Evolutionary conservation across 305 asterid species (phyloP).

Genomic region (Plantago coronopus): DNA sequence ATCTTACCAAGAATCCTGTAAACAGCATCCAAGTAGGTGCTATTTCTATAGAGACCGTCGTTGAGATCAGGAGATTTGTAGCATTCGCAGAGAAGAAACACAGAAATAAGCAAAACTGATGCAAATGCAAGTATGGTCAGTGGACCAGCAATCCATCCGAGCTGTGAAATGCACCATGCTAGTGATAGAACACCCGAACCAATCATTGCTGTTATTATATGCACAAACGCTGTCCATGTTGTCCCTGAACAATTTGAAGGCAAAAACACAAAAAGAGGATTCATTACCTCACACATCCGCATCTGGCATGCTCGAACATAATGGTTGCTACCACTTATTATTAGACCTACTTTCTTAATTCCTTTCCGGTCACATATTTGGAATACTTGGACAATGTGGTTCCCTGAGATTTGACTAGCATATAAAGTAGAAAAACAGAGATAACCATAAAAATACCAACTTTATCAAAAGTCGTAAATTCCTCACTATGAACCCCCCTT

Average conservation of each 20-base stretch:
- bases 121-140: conserved; percentile 52
- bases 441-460: too few species aligned
- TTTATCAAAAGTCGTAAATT: too few species aligned
- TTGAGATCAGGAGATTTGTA: conserved; percentile 40
- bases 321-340: too few species aligned
- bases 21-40: conserved; percentile 58
- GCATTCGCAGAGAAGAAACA: conserved; percentile 54
- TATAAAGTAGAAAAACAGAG: too few species aligned
- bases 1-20: conserved; percentile 52
- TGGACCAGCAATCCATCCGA: conserved; percentile 81
- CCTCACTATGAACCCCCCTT: too few species aligned
- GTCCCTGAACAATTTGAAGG: conserved; percentile 37
- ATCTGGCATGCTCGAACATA: too few species aligned
- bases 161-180: conserved; percentile 69
- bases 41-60: conserved; percentile 34
- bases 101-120: conserved; percentile 37
- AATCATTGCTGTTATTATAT: conserved; percentile 68
- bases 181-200: conserved; percentile 73
- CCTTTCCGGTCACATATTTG: too few species aligned
- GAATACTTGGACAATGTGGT: too few species aligned
- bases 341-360: too few species aligned
- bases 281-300: too few species aligned
- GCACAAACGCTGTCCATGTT: conserved; percentile 67
- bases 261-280: too few species aligned
- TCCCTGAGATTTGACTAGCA: too few species aligned